phyloP scores from a whole-genome alignment of 2,329 filamentous ascomycete genomes.

The Xylariaceae sp. region DNA sequence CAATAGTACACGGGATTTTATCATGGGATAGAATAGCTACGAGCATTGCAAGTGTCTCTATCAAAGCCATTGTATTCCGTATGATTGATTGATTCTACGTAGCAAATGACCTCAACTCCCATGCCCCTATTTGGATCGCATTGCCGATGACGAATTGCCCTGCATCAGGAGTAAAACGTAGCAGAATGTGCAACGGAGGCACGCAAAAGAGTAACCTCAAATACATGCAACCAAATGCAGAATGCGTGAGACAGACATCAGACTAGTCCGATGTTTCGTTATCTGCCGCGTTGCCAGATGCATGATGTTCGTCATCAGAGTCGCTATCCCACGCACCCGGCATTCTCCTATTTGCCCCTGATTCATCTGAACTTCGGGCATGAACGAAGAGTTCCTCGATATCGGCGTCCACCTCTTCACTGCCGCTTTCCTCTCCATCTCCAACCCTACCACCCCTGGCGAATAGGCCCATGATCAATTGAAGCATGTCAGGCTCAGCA shows the following conservation, averaged over 20 bases:
- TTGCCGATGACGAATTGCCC: background rate
- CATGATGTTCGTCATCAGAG: constrained; percentile 11
- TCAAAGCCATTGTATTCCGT: background rate
- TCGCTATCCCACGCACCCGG: constrained; percentile 27
- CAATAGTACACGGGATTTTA: too few relatives aligned
- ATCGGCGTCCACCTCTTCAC: background rate
- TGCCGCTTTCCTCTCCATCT: constrained; percentile 1
- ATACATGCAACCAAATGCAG: background rate
- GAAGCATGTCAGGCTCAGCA: constrained; percentile 10
- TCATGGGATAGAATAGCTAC: too few relatives aligned
- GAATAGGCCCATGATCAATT: constrained; percentile 22
- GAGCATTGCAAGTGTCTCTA: too few relatives aligned
- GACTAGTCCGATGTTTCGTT: constrained; percentile 21
- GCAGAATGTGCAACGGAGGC: too few relatives aligned
- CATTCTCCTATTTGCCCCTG: constrained; percentile 16
- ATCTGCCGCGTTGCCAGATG: constrained; percentile 12
- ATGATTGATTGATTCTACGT: background rate
- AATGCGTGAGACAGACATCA: background rate
- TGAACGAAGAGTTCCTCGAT: constrained; percentile 4
- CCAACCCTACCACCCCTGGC: background rate
- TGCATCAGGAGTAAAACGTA: background rate
- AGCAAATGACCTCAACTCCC: background rate
- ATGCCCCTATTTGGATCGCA: constrained; percentile 5
- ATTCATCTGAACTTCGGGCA: constrained; percentile 7
- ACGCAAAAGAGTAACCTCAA: background rate